phyloP scores from a whole-genome alignment of 1,284 basidiomycete genomes.

The Pseudomicrostroma phylloplanum region DNA sequence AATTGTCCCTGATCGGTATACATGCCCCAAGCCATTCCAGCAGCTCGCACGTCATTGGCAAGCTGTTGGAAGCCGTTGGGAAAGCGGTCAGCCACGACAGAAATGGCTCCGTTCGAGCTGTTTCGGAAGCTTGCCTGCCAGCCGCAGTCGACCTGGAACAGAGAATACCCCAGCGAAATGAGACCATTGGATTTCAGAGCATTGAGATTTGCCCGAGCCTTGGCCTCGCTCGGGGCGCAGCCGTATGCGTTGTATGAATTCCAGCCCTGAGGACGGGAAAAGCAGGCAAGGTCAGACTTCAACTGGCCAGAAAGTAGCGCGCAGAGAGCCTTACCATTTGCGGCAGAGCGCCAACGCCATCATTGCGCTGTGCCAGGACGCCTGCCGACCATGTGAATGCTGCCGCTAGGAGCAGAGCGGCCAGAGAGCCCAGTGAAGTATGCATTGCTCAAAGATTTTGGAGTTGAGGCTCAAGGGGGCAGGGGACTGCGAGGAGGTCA shows the following conservation, averaged over 20 bases:
- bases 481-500: no score
- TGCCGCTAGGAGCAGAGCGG: no score
- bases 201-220: constrained; percentile 43
- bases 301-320: no score
- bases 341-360: no score
- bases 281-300: no score
- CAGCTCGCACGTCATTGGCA: constrained; percentile 52
- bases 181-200: constrained; percentile 48
- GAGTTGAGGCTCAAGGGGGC: no score
- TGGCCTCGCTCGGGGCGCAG: constrained; percentile 39
- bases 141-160: constrained; percentile 43
- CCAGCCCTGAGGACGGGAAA: constrained; percentile 17
- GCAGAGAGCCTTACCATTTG: no score
- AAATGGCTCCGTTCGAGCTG: constrained; percentile 23
- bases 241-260: constrained; percentile 47
- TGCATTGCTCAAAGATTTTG: no score
- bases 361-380: no score
- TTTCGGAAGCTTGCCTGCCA: constrained; percentile 51
- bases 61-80: constrained; percentile 55
- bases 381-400: no score
- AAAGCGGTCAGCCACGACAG: constrained; percentile 53
- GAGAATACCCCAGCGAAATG: constrained; percentile 25
- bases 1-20: constrained; percentile 56
- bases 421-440: no score
- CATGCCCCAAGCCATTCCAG: constrained; percentile 57